Conservation (phyloP, 192 early-diverging fungal species). For the Lobosporangium transversale region DNA sequence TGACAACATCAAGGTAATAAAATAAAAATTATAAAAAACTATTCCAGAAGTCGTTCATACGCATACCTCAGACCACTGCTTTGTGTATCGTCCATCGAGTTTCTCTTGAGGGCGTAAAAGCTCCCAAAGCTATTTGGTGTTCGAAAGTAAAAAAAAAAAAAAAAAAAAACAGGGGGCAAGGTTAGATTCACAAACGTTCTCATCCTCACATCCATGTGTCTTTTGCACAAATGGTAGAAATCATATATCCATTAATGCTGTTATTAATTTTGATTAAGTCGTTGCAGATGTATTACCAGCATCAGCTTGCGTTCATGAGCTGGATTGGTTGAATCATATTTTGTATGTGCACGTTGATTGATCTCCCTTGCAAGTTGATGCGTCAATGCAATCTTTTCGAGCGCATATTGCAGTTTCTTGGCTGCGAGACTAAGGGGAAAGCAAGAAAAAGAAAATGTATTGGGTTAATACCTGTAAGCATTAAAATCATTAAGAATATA, state of each 20-base stretch:
- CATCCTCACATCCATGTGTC: too few relatives aligned
- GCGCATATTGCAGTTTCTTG: slow-evolving; percentile 58
- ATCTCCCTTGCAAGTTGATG: slow-evolving; percentile 66
- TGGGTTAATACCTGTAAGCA: too few relatives aligned
- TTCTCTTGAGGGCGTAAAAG: slow-evolving; percentile 64
- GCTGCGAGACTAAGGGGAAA: slow-evolving; percentile 59
- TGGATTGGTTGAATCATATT: slow-evolving; percentile 67
- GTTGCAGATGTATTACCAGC: slow-evolving; percentile 60
- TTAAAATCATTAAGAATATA: too few relatives aligned
- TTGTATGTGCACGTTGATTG: slow-evolving; percentile 66
- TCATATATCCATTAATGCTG: too few relatives aligned
- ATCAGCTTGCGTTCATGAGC: slow-evolving; percentile 70
- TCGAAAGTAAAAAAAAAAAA: not conserved
- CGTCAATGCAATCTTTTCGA: slow-evolving; percentile 61
- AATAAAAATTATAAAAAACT: not conserved
- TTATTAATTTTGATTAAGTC: too few relatives aligned
- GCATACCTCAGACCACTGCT: slow-evolving; percentile 69
- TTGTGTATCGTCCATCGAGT: slow-evolving; percentile 56
- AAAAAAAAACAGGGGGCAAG: slow-evolving; percentile 1
- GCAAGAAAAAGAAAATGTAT: too few relatives aligned
- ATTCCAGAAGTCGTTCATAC: not conserved
- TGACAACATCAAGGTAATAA: not conserved
- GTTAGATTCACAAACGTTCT: too few relatives aligned
- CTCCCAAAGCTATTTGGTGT: slow-evolving; percentile 75
- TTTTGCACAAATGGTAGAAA: too few relatives aligned